Percentiles rank a stretch among this genome's conserved stretches.
Conservation (phyloP, 2,329 filamentous ascomycete species). For the Pseudohalonectria lignicola region DNA sequence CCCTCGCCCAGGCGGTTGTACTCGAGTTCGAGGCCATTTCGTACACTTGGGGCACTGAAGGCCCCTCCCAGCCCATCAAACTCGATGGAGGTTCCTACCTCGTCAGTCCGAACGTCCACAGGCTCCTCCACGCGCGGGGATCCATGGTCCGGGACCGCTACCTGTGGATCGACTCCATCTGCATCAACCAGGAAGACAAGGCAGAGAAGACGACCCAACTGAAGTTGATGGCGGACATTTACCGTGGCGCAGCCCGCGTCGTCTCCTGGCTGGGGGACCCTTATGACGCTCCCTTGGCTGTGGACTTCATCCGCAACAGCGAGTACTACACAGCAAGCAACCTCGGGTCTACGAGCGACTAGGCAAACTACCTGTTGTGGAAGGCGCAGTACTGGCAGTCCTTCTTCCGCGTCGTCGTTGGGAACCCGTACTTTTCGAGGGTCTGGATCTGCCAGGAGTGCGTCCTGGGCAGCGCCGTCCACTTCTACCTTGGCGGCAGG, state of each 20-base stretch:
- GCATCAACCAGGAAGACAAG: constrained; percentile 9
- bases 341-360: too few species aligned
- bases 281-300: too few species aligned
- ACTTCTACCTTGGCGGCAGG: too few species aligned
- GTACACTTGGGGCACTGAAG: constrained; percentile 7
- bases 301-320: too few species aligned
- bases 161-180: constrained; percentile 10
- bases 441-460: too few species aligned
- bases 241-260: constrained; percentile 4
- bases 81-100: neutral
- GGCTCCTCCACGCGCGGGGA: neutral
- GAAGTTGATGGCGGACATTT: constrained; percentile 7
- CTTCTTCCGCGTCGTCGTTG: too few species aligned
- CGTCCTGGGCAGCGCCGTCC: too few species aligned
- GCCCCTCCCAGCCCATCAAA: neutral
- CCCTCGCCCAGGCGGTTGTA: too few species aligned
- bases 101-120: neutral
- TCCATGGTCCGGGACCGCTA: neutral
- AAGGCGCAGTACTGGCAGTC: too few species aligned
- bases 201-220: constrained; percentile 7
- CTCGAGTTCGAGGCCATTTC: constrained; percentile 10
- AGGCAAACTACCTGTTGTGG: too few species aligned
- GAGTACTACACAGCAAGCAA: too few species aligned
- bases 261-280: constrained; percentile 6
- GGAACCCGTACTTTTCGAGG: too few species aligned